phyloP scores from a whole-genome alignment of 768 basidiomycete genomes.

The Agrocybe praecox region DNA sequence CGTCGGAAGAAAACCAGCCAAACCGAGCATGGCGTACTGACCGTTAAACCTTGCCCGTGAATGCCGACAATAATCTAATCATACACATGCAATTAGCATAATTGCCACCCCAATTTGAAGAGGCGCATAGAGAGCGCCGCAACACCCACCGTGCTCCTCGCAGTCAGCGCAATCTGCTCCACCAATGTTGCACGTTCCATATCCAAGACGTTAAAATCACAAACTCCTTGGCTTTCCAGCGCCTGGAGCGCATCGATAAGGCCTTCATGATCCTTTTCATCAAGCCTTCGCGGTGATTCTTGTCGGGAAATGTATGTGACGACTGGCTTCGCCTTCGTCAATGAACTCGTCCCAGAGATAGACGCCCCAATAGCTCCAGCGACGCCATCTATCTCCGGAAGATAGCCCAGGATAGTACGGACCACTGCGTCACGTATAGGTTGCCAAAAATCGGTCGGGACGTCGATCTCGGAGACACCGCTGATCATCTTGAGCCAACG shows the following conservation, averaged over 20 bases:
- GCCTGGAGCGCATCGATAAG: slow-evolving; percentile 22
- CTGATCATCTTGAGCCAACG: slow-evolving; percentile 39
- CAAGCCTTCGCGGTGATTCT: slow-evolving; percentile 21
- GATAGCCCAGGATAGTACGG: slow-evolving; percentile 32
- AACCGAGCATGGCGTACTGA: slow-evolving; percentile 7
- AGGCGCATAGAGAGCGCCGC: background rate
- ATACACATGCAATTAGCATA: background rate
- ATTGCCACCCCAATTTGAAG: too few species aligned
- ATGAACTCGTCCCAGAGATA: background rate
- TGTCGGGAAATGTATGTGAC: slow-evolving; percentile 69
- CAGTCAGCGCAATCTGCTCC: slow-evolving; percentile 21
- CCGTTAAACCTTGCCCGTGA: slow-evolving; percentile 65
- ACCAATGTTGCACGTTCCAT: slow-evolving; percentile 22
- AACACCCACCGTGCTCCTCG: slow-evolving; percentile 25
- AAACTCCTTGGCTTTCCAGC: slow-evolving; percentile 23
- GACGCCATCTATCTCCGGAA: slow-evolving; percentile 20
- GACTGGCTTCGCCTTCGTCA: slow-evolving; percentile 22
- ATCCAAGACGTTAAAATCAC: slow-evolving; percentile 18
- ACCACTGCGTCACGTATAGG: slow-evolving; percentile 32
- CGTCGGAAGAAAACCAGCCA: background rate
- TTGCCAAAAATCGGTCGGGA: slow-evolving; percentile 33
- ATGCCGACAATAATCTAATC: slow-evolving; percentile 32
- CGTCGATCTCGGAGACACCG: slow-evolving; percentile 31
- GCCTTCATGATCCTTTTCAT: slow-evolving; percentile 19
- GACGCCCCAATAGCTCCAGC: slow-evolving; percentile 17